Evolutionary conservation across 495 filamentous ascomycete species (phyloP).

Genomic region (Hyaloscypha variabilis): DNA sequence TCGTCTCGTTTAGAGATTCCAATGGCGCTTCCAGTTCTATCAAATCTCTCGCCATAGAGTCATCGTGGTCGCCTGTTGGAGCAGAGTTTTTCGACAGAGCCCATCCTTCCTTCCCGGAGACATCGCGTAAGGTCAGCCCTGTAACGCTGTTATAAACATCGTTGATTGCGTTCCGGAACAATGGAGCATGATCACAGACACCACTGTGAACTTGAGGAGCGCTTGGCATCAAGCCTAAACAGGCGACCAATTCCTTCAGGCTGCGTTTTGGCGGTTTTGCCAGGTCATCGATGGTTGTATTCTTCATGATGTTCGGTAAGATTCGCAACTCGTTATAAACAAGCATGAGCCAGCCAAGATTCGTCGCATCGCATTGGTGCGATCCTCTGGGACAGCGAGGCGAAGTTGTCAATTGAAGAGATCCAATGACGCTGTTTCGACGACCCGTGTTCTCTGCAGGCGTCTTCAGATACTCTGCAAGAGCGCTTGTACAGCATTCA

Average conservation of each 20-base stretch:
- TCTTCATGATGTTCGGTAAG: slow-evolving; percentile 28
- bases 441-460: slow-evolving; percentile 19
- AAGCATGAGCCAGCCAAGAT: slow-evolving; percentile 47
- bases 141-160: slow-evolving; percentile 44
- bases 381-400: slow-evolving; percentile 40
- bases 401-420: slow-evolving; percentile 24
- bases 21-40: slow-evolving; percentile 18
- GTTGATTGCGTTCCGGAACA: slow-evolving; percentile 39
- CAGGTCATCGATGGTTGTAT: slow-evolving; percentile 24
- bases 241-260: slow-evolving; percentile 37
- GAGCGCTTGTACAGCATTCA: slow-evolving; percentile 31
- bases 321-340: slow-evolving; percentile 40
- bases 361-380: slow-evolving; percentile 43
- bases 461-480: slow-evolving; percentile 36
- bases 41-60: slow-evolving; percentile 10
- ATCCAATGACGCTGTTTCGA: slow-evolving; percentile 19
- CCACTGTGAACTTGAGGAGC: slow-evolving; percentile 38
- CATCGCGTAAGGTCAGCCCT: slow-evolving; percentile 39
- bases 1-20: slow-evolving; percentile 12
- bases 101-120: slow-evolving; percentile 37
- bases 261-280: slow-evolving; percentile 26
- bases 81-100: slow-evolving; percentile 33
- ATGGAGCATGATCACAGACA: slow-evolving; percentile 42
- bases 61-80: slow-evolving; percentile 19
- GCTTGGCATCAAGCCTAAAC: slow-evolving; percentile 36